phyloP scores from a whole-genome alignment of 495 filamentous ascomycete species.

The Hypomontagnella submonticulosa region DNA sequence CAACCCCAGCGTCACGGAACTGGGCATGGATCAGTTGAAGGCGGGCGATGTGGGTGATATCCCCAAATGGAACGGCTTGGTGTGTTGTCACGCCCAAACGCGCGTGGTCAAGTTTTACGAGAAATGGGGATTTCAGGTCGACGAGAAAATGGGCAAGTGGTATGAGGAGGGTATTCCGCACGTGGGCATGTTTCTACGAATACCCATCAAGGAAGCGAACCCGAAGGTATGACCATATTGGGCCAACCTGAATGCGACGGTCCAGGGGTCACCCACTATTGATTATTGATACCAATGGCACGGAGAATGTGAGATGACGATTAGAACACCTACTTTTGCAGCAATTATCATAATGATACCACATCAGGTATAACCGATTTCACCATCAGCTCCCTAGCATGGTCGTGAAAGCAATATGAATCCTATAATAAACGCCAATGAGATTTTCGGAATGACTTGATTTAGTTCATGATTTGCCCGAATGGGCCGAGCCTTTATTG shows the following conservation, averaged over 20 bases:
- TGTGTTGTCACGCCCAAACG: constrained; percentile 80
- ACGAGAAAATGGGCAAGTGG: constrained; percentile 80
- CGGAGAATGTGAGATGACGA: background rate
- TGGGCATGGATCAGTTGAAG: constrained; percentile 55
- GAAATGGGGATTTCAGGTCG: constrained; percentile 73
- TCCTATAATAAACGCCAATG: constrained; percentile 26
- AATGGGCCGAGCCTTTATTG: constrained; percentile 54
- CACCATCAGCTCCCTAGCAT: constrained; percentile 9
- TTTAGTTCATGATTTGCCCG: constrained; percentile 52
- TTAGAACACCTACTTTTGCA: constrained; percentile 9
- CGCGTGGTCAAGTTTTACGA: constrained; percentile 68
- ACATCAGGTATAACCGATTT: constrained; percentile 27
- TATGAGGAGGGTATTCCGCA: constrained; percentile 86
- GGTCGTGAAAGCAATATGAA: constrained; percentile 18
- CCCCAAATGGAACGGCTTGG: constrained; percentile 72
- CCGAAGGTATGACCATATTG: constrained; percentile 19
- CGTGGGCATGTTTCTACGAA: constrained; percentile 76
- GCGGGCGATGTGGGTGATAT: constrained; percentile 49
- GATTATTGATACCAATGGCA: constrained; percentile 1
- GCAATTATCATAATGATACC: constrained; percentile 32
- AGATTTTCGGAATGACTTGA: constrained; percentile 40
- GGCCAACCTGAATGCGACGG: background rate
- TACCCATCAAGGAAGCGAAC: constrained; percentile 36
- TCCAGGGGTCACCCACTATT: background rate
- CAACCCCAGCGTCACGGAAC: constrained; percentile 57